Base-by-base conservation (phyloP, 495 filamentous ascomycete species). In the Hypoxylon crocopeplum region DNA sequence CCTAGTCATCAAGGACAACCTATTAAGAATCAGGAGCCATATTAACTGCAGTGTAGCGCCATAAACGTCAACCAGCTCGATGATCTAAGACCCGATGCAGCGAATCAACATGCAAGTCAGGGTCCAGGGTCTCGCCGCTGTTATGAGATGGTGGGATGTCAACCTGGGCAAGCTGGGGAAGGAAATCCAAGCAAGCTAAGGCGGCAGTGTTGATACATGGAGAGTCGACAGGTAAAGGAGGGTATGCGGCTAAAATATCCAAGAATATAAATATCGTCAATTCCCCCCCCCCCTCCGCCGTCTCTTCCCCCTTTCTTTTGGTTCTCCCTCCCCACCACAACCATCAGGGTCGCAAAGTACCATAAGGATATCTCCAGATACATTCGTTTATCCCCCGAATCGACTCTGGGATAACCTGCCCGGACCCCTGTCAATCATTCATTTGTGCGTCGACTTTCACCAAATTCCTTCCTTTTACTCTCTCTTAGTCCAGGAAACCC, bases 331-430 rank as follows among this genome's bases (percentile, higher is more conserved):
- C 66, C 66, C 69, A 72, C 69, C 78, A 79, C 76, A 79, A 78
- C 72, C 71, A 68, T 71, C 56, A 75, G 77, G 78, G 78, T 77
- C 78, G 77, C 77, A 80, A 81, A 81, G 63, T 66, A 67, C 56
- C 68, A 58, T 62, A 66, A 72, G 75, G 70, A 70, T 78, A 69
- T 79, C 72, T 75, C 69, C 54, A 65, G 69, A 68, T 46, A 68
- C 64, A 50, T 69, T 69, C 67, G 72, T 68, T 72, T 64, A 57
- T 20, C 40, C 51, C 54, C 57, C 66, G 66, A 67, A 64, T 69
- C 21, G 63, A 60, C 39, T 69, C 62, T 69, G 69, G 69, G 68
- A 76, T 74, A 77, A 64, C 42, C 72, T 65, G 66, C 78, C 78
- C 75, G 78, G 77, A 70, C 78, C 76, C 72, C 72, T 68, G 75